These are phyloP conservation scores for Nitzschia palea DNA, from an alignment of 108 stramenopile genomes.

Conservation along the genomic window DNA sequence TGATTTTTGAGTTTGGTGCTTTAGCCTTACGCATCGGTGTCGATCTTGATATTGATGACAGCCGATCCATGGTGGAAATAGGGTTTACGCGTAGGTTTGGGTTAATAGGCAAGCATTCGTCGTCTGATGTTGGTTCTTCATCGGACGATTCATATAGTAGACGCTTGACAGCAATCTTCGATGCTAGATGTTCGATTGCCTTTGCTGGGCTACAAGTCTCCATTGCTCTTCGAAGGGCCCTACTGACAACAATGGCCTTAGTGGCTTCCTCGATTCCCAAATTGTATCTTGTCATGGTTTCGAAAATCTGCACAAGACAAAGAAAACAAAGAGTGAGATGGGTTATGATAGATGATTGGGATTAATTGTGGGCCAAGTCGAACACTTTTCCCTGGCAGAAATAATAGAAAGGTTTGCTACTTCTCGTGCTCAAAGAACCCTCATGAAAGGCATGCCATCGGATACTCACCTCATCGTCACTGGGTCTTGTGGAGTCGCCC, in stretches of 20 bases:
- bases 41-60: not conserved
- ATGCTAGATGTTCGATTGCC: conserved; percentile 57
- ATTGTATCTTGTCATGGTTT: conserved; percentile 47
- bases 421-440: too few relatives aligned
- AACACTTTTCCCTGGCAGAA: too few relatives aligned
- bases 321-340: too few relatives aligned
- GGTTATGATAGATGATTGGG: too few relatives aligned
- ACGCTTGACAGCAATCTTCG: conserved; percentile 30
- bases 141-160: conserved; percentile 25
- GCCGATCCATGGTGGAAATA: not conserved
- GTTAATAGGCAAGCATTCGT: conserved; percentile 8
- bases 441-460: not conserved
- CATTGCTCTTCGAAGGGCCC: conserved; percentile 44
- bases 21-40: not conserved
- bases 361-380: too few relatives aligned
- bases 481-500: conserved; percentile 41
- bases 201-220: conserved; percentile 17
- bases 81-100: not conserved
- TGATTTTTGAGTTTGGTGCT: not conserved
- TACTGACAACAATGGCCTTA: conserved; percentile 52
- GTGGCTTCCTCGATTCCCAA: conserved; percentile 64
- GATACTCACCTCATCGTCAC: conserved; percentile 61
- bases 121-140: conserved; percentile 6
- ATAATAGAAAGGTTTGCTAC: too few relatives aligned
- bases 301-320: conserved; percentile 55